Conservation (phyloP, 768 basidiomycete species). For the Neoboletus brunneissimus region DNA sequence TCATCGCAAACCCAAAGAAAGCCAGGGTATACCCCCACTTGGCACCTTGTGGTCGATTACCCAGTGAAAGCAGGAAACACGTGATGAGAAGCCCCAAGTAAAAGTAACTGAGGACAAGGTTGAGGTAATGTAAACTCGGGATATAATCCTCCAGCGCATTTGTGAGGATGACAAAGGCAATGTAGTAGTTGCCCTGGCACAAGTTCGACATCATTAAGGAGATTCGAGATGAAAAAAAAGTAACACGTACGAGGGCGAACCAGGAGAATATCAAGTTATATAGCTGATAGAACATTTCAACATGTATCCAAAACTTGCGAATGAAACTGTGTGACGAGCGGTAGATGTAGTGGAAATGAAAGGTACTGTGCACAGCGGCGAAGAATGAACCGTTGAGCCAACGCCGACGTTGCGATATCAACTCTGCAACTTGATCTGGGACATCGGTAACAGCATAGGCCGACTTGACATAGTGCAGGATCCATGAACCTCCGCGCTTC, state of each 20-base stretch:
- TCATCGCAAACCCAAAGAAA: slow-evolving; percentile 82
- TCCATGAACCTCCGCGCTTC: slow-evolving; percentile 89
- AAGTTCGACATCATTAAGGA: neutral
- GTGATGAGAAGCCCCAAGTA: slow-evolving; percentile 85
- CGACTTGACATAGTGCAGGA: slow-evolving; percentile 93
- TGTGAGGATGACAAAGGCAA: slow-evolving; percentile 78
- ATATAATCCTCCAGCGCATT: slow-evolving; percentile 66
- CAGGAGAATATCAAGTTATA: slow-evolving; percentile 93
- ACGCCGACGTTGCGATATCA: slow-evolving; percentile 91
- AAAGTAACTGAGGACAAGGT: slow-evolving; percentile 77
- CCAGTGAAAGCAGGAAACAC: slow-evolving; percentile 85
- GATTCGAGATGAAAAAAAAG: neutral
- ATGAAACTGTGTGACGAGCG: slow-evolving; percentile 79
- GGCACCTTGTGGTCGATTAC: slow-evolving; percentile 88
- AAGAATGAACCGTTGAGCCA: slow-evolving; percentile 99
- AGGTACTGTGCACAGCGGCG: slow-evolving; percentile 86
- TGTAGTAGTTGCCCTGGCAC: slow-evolving; percentile 81
- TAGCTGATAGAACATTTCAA: slow-evolving; percentile 88
- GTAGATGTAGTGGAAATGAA: slow-evolving; percentile 96
- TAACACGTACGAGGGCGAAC: slow-evolving; percentile 67
- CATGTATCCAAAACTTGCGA: slow-evolving; percentile 91
- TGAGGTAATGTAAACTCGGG: slow-evolving; percentile 64
- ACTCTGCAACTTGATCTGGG: slow-evolving; percentile 90
- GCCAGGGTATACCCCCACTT: slow-evolving; percentile 85
- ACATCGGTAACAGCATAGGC: slow-evolving; percentile 93